Conservation (phyloP, 2,329 filamentous ascomycete genomes). For the Dryadomyces quercus-mongolicae region DNA sequence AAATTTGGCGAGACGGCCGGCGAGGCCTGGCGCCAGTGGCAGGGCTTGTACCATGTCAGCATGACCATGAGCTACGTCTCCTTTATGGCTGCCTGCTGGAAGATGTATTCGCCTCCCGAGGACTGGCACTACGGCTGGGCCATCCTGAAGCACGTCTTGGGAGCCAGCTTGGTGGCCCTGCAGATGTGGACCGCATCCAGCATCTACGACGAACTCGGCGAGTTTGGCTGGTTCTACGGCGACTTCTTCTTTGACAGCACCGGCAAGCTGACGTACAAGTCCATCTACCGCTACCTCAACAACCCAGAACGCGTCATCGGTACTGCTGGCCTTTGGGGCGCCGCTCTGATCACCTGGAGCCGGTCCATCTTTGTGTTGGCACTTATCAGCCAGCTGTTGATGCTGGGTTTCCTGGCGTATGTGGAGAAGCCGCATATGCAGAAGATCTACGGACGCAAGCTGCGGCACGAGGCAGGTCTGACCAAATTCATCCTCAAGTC, state of each 20-base stretch:
- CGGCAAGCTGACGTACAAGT: constrained; percentile 84
- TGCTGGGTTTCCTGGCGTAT: constrained; percentile 77
- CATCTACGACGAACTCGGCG: constrained; percentile 89
- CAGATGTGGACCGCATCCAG: constrained; percentile 89
- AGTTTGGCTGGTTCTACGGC: constrained; percentile 98
- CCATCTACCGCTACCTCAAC: constrained; percentile 96
- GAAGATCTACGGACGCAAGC: constrained; percentile 78
- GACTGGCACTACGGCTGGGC: constrained; percentile 84
- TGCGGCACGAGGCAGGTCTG: constrained; percentile 79
- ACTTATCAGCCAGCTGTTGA: constrained; percentile 72
- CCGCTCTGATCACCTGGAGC: constrained; percentile 87
- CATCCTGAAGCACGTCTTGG: constrained; percentile 77
- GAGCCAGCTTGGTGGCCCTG: constrained; percentile 65
- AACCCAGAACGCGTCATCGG: constrained; percentile 93
- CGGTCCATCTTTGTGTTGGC: constrained; percentile 77
- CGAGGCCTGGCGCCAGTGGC: constrained; percentile 97
- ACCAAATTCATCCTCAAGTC: constrained; percentile 84
- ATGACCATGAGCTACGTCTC: constrained; percentile 82
- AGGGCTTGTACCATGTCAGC: constrained; percentile 86
- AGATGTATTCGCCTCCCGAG: constrained; percentile 79
- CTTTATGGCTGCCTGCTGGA: constrained; percentile 87
- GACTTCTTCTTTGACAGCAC: constrained; percentile 95
- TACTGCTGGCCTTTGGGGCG: constrained; percentile 89
- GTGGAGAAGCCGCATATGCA: constrained; percentile 97
- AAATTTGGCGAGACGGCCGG: constrained; percentile 86